Evolutionary conservation across 1,139 yeast genomes (phyloP).

Genomic region (Zygosaccharomyces sapae): DNA sequence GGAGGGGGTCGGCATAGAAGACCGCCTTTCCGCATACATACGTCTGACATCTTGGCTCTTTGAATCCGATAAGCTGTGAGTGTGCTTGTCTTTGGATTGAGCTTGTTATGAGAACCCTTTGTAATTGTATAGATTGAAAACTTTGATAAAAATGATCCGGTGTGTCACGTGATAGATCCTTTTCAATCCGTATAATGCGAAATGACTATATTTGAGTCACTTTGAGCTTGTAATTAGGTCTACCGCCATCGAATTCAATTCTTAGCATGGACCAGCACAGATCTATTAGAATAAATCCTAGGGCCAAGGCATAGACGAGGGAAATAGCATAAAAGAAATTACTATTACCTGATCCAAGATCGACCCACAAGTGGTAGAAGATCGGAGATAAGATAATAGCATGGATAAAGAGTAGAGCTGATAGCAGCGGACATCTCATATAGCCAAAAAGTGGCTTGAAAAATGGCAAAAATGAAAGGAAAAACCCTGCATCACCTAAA

Average conservation of each 20-base stretch:
- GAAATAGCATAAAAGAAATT: conserved; percentile 95
- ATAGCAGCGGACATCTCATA: conserved; percentile 44
- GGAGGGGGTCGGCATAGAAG: too few relatives aligned
- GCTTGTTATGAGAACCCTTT: background rate
- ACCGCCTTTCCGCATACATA: background rate
- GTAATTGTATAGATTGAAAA: background rate
- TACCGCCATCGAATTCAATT: conserved; percentile 54
- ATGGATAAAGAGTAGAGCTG: conserved; percentile 45
- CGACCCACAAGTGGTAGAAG: conserved; percentile 92
- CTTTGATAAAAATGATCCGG: background rate
- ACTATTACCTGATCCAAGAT: conserved; percentile 89
- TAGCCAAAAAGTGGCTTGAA: conserved; percentile 45
- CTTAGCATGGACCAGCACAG: conserved; percentile 78
- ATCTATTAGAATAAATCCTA: conserved; percentile 68
- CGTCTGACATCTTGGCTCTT: conserved; percentile 9
- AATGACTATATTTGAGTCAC: conserved; percentile 35
- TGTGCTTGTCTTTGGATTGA: background rate
- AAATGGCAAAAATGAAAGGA: conserved; percentile 56
- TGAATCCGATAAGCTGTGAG: background rate
- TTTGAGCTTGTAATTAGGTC: conserved; percentile 28
- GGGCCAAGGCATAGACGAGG: conserved; percentile 72
- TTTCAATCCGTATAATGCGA: background rate
- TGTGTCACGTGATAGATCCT: background rate
- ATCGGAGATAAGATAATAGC: conserved; percentile 70
- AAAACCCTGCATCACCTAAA: conserved; percentile 76